Base-by-base conservation (phyloP, 2,329 filamentous ascomycete genomes). In the Dothideomycetes sp. region DNA sequence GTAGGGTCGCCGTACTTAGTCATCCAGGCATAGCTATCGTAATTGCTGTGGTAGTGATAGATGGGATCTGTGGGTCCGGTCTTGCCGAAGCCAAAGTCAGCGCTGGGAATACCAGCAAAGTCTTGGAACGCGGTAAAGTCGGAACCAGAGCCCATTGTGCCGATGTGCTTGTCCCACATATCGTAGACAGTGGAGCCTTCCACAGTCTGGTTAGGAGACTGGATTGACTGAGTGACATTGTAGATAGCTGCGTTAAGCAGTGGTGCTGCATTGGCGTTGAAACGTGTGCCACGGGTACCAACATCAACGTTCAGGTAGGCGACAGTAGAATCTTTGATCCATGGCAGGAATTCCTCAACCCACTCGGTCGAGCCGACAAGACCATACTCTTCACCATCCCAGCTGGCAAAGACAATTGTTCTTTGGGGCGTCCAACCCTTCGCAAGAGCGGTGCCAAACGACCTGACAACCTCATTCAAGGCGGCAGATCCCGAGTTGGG, bases 241-340 rank as follows among this genome's bases (percentile, higher is more conserved):
- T 80, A 73, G 32, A 94, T 70, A 5, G 85, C 69, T 46, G 79
- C 73, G 60, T 88, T 79, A 17, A 94, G 68, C 3, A 94, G 65
- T 1, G 87, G 87, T 10, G 84, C 83, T 0, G 84, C 83, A 0
- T 74, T 65, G 12, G 76, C 73, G 2, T 54, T 52, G 54, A 91
- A 85, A n/a, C 68, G 43, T 0, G 75, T 72, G 0, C 85, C 84
- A 4, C 67, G 58, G 3, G 80, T 73, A 20, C 80, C 84, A 5
- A 86, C 78, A 51, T 94, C 88, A 42, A 94, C 77, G 58, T 94
- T 94, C 47, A 94, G 62, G 54, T 94, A 94, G 8, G 85, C 85
- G 12, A 94, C 74, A 43, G 79, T 82, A 28, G 82, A 71, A 4
- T 70, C 69, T 2, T 72, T 70, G 10, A 94, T 72, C 86, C 86